Conservation (phyloP, 768 basidiomycete genomes). For the Phylloporus rhodoxanthus region DNA sequence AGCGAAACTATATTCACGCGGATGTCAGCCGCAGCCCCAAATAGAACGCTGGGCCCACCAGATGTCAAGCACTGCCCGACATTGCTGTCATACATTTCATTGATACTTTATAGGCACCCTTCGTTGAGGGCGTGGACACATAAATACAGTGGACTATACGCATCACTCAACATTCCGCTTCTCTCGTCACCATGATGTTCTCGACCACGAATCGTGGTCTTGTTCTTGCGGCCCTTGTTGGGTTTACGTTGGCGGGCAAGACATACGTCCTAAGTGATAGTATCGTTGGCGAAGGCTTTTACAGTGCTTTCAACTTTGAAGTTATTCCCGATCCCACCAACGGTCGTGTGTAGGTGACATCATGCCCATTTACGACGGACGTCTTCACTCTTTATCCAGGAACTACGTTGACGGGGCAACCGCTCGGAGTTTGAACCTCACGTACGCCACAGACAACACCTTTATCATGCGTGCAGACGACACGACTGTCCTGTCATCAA, state of each 20-base stretch:
- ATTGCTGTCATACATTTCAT: neutral
- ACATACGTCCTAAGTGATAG: conserved; percentile 26
- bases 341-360: conserved; percentile 28
- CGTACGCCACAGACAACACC: conserved; percentile 21
- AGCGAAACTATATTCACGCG: neutral
- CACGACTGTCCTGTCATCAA: conserved; percentile 25
- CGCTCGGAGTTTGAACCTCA: conserved; percentile 26
- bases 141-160: neutral
- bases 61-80: neutral
- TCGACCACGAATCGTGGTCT: conserved; percentile 1
- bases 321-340: conserved; percentile 32
- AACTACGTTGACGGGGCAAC: conserved; percentile 31
- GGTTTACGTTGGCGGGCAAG: conserved; percentile 11
- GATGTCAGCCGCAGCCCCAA: neutral
- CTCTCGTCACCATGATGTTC: conserved; percentile 15
- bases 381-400: conserved; percentile 8
- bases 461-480: conserved; percentile 37
- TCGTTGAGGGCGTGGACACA: conserved; percentile 13
- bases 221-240: conserved; percentile 2
- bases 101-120: conserved; percentile 5
- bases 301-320: conserved; percentile 16
- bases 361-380: neutral
- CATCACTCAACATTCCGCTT: neutral
- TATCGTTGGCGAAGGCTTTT: conserved; percentile 21
- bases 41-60: neutral